Evolutionary conservation across 169 alveolate genomes (phyloP).

Genomic region (Plasmodium malariae): DNA sequence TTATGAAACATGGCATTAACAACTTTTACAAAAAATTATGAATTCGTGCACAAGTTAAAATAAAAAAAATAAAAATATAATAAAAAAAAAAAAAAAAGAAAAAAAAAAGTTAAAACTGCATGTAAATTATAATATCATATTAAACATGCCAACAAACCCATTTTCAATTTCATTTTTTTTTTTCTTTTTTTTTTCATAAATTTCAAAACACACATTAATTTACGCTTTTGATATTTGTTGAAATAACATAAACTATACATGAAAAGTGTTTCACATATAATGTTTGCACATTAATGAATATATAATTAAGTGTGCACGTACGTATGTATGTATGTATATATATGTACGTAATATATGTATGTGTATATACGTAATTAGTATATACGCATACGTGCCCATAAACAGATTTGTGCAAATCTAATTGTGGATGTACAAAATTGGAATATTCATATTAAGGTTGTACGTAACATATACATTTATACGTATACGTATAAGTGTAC

Average conservation of each 20-base stretch:
- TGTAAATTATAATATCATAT: constrained; percentile 16
- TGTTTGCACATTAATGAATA: too few relatives aligned
- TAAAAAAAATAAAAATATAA: not conserved
- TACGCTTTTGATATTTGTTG: too few relatives aligned
- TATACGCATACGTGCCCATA: constrained; percentile 15
- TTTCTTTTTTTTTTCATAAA: constrained; percentile 3
- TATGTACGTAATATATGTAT: too few relatives aligned
- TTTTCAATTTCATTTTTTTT: constrained; percentile 3
- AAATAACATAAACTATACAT: too few relatives aligned
- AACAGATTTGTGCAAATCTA: too few relatives aligned
- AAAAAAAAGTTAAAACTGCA: constrained; percentile 5
- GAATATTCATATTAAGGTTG: too few relatives aligned
- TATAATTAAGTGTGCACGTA: too few relatives aligned
- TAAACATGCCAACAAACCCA: constrained; percentile 19
- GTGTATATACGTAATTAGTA: not conserved
- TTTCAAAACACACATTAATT: constrained; percentile 14
- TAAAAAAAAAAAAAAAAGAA: not conserved
- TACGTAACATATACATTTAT: constrained; percentile 14
- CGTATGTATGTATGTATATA: too few relatives aligned
- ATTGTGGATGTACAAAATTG: too few relatives aligned
- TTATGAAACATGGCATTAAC: constrained; percentile 12
- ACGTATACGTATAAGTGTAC: too few relatives aligned
- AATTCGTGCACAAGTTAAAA: constrained; percentile 12
- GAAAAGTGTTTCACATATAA: too few relatives aligned
- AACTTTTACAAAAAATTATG: constrained; percentile 39